phyloP scores from a whole-genome alignment of 129 eudicot species.

The Logfia minima region DNA sequence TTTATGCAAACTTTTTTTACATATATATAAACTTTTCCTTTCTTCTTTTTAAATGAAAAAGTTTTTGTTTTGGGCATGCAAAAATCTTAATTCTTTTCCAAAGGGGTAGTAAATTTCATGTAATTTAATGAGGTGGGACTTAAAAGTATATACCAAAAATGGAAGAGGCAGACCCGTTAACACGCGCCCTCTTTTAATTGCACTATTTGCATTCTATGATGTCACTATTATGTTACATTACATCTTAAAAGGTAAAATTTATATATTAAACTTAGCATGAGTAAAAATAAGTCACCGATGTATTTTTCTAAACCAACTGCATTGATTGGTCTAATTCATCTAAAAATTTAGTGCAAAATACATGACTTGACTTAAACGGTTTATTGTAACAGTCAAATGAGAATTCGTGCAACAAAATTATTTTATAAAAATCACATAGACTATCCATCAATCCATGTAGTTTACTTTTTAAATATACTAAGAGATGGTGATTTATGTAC shows the following conservation, averaged over 20 bases:
- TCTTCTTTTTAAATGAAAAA: not conserved
- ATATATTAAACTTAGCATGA: not conserved
- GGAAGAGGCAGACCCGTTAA: not conserved
- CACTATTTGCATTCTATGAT: not conserved
- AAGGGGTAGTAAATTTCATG: slow-evolving; percentile 50
- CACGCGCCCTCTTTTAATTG: slow-evolving; percentile 8
- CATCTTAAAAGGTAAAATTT: not conserved
- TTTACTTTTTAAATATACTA: too few relatives aligned
- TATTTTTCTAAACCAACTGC: not conserved
- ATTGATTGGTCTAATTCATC: not conserved
- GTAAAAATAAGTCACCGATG: not conserved
- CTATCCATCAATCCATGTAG: too few relatives aligned
- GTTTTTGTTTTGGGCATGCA: slow-evolving; percentile 22
- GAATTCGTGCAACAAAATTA: too few relatives aligned
- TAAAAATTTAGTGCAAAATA: too few relatives aligned
- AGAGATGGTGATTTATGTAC: too few relatives aligned
- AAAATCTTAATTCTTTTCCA: slow-evolving; percentile 46
- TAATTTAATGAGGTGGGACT: slow-evolving; percentile 38
- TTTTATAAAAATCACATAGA: too few relatives aligned
- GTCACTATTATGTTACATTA: not conserved
- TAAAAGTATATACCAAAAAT: slow-evolving; percentile 30
- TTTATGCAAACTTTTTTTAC: slow-evolving; percentile 20
- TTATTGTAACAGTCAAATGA: too few relatives aligned
- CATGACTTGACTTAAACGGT: too few relatives aligned
- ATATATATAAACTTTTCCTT: not conserved